phyloP scores from a whole-genome alignment of 441 rosid species.

The Euphorbia schlechtendalii region DNA sequence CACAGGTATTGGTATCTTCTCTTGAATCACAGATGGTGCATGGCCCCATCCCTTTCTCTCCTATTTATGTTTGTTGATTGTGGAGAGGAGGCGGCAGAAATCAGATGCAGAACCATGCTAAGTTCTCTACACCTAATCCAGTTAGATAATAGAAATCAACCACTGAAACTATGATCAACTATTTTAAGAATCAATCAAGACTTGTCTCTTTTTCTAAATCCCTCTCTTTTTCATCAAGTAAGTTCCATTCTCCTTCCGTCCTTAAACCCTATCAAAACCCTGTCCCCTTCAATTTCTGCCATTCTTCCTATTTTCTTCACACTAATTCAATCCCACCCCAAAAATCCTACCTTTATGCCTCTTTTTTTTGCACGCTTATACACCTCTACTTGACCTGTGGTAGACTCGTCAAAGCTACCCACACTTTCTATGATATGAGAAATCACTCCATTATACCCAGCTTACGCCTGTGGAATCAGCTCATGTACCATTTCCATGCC shows the following conservation, averaged over 20 bases:
- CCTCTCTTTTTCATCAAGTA: too few relatives aligned
- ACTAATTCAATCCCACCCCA: slow-evolving; percentile 18
- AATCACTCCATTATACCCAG: too few relatives aligned
- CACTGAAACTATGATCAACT: background rate
- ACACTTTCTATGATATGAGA: too few relatives aligned
- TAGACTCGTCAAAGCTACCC: background rate
- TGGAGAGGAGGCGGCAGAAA: background rate
- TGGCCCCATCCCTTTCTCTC: background rate
- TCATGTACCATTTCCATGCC: too few relatives aligned
- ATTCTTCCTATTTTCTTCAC: slow-evolving; percentile 7
- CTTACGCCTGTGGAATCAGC: too few relatives aligned
- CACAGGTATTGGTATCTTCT: too few relatives aligned
- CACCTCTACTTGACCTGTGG: slow-evolving; percentile 46
- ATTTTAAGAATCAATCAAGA: background rate
- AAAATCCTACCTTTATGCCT: slow-evolving; percentile 37
- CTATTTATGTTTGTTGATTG: background rate
- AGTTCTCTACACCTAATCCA: too few relatives aligned
- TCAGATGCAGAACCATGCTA: too few relatives aligned
- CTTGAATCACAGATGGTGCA: background rate
- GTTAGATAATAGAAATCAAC: too few relatives aligned
- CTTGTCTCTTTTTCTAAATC: too few relatives aligned
- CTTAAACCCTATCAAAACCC: too few relatives aligned
- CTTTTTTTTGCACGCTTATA: slow-evolving; percentile 59
- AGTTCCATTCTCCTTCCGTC: too few relatives aligned
- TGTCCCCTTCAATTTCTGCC: background rate